Base-by-base conservation (phyloP, 352 stramenopile species). In the Phytophthora cactorum region DNA sequence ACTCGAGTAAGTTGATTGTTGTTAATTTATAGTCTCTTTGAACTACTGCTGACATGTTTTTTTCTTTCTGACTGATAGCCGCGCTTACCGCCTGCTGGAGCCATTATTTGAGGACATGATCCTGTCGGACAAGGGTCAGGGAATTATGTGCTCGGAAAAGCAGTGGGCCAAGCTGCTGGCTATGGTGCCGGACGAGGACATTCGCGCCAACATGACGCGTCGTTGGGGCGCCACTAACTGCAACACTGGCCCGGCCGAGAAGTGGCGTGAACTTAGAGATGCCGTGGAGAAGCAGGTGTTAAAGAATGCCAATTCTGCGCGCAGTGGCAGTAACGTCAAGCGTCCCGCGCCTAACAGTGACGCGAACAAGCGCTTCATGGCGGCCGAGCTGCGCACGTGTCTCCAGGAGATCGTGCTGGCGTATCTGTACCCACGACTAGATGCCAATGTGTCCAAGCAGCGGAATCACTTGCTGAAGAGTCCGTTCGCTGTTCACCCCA, bases 381-480 rank as follows among this genome's bases (percentile, higher is more conserved):
- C 85, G 9, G 53, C 75, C 6, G 84, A 95, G 36, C 74, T 96
- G 41, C 78, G 90, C 44, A 93, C 88, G 43, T 99, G 96, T 88
- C 72, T 98, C 22, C 86, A 96, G 59, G 94, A 99, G 79, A 98
- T 98, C 46, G 96, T 99, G 39, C 96, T 99, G 59, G 81, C 88
- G 36, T 97, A 99, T 66, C 88, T 97, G 31, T 99, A 99, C 77
- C 97, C 98, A 12, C 89, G 98, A 38, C 75, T 99, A 63, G 98
- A 99, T 97, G 98, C 98, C 39, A 99, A 99, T 78, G 98, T 99
- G 52, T 99, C 97, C 63, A 99, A 99, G 76, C 95, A 98, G 74
- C 90, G 97, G 59, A 99, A 99, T 90, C 98, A 99, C 88, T 98
- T 99, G 84, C 86, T 99, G 39, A 99, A 99, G 79, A 98, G 84